Conservation (phyloP, 2,329 filamentous ascomycete species). For the Claviceps quebecensis region DNA sequence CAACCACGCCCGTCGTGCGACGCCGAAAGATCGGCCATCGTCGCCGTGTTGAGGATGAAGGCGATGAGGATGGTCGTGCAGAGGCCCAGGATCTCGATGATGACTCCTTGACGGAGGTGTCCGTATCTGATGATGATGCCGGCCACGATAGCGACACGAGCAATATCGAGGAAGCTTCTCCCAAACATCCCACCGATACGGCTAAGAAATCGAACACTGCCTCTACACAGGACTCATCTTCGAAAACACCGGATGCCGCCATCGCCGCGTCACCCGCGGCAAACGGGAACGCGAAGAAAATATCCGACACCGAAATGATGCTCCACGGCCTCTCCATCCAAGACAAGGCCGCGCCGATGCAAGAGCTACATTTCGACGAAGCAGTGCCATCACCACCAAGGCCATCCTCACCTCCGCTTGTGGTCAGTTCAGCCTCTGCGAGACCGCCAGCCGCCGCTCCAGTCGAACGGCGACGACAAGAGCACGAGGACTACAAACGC, state of each 20-base stretch:
- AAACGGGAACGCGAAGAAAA: conserved; percentile 19
- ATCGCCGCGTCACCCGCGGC: conserved; percentile 17
- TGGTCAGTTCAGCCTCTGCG: conserved; percentile 39
- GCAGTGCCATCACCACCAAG: conserved; percentile 24
- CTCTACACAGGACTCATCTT: conserved; percentile 16
- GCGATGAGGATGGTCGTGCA: conserved; percentile 49
- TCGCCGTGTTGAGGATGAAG: conserved; percentile 56
- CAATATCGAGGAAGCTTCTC: conserved; percentile 43
- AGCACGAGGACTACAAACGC: conserved; percentile 83
- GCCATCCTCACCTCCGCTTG: conserved; percentile 32
- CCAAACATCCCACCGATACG: conserved; percentile 28
- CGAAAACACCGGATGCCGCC: conserved; percentile 25
- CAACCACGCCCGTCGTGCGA: conserved; percentile 29
- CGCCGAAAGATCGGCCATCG: conserved; percentile 55
- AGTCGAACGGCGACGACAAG: conserved; percentile 60
- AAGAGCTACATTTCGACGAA: conserved; percentile 35
- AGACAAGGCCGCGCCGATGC: conserved; percentile 25
- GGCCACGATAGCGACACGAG: conserved; percentile 51
- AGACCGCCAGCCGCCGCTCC: conserved; percentile 39
- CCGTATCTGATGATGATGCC: conserved; percentile 46
- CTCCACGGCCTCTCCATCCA: conserved; percentile 37
- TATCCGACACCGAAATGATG: conserved; percentile 45
- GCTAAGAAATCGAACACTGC: conserved; percentile 30
- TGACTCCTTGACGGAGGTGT: conserved; percentile 52
- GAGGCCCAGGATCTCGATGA: conserved; percentile 46